Evolutionary conservation across 2,329 filamentous ascomycete species (phyloP).

Genomic region (Magnaporthales sp.): DNA sequence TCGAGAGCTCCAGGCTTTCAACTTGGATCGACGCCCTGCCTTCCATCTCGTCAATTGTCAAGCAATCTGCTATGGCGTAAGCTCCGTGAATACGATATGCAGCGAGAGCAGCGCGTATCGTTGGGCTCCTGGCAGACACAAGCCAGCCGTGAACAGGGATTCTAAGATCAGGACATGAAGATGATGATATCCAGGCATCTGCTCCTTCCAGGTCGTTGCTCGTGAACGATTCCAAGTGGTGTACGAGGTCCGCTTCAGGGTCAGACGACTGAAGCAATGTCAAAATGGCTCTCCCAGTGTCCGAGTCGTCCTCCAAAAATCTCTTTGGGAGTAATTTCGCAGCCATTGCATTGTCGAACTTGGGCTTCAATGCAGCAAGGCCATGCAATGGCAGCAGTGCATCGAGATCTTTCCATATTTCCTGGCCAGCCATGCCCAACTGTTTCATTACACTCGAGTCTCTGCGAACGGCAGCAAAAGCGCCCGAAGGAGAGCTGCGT

Average conservation of each 20-base stretch:
- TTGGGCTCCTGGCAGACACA: slow-evolving; percentile 62
- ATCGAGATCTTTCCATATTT: slow-evolving; percentile 65
- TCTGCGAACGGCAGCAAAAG: slow-evolving; percentile 78
- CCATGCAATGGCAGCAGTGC: slow-evolving; percentile 60
- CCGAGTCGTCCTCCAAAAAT: background rate
- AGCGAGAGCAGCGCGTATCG: slow-evolving; percentile 54
- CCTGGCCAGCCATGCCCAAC: slow-evolving; percentile 57
- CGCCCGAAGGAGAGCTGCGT: slow-evolving; percentile 79
- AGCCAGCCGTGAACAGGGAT: slow-evolving; percentile 82
- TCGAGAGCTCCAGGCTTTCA: slow-evolving; percentile 62
- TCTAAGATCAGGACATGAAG: slow-evolving; percentile 55
- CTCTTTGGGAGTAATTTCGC: background rate
- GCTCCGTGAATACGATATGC: slow-evolving; percentile 45
- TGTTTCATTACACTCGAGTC: slow-evolving; percentile 74
- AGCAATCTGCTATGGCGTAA: slow-evolving; percentile 49
- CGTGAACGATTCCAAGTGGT: slow-evolving; percentile 30
- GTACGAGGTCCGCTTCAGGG: slow-evolving; percentile 53
- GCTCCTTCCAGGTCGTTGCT: background rate
- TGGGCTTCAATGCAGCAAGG: slow-evolving; percentile 39
- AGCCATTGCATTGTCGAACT: background rate
- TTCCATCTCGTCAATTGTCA: slow-evolving; percentile 38
- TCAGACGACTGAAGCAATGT: slow-evolving; percentile 47
- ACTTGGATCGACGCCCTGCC: slow-evolving; percentile 54
- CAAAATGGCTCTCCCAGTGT: background rate
- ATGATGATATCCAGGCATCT: slow-evolving; percentile 40